Evolutionary conservation across 106 monocot genomes (phyloP).

Genomic region (Acanthochlamys bracteata): DNA sequence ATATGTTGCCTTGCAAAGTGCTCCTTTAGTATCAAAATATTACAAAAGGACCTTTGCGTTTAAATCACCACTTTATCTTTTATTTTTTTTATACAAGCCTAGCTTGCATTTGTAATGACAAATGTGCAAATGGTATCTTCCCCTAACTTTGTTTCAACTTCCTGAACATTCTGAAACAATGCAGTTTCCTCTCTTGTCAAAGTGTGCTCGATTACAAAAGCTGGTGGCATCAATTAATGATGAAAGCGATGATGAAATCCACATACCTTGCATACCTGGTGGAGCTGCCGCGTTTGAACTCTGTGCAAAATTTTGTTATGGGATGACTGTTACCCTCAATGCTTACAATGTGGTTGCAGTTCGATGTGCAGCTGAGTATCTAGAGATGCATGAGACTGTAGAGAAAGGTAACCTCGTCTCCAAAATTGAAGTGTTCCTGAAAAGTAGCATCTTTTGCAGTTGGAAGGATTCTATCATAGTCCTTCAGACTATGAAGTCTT

Average conservation of each 20-base stretch:
- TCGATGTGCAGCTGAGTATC: slow-evolving; percentile 76
- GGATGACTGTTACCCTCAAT: slow-evolving; percentile 77
- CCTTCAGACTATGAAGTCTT: slow-evolving; percentile 66
- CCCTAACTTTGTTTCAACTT: background rate
- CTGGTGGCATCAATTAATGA: slow-evolving; percentile 31
- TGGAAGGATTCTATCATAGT: slow-evolving; percentile 97
- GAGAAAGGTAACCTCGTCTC: slow-evolving; percentile 85
- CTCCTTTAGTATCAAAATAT: too few relatives aligned
- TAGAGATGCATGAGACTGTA: slow-evolving; percentile 71
- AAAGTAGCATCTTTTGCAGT: slow-evolving; percentile 58
- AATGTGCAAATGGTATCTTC: background rate
- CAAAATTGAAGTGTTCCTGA: slow-evolving; percentile 87
- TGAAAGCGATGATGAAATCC: slow-evolving; percentile 44
- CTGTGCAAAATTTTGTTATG: slow-evolving; percentile 94
- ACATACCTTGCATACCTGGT: slow-evolving; percentile 69
- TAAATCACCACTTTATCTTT: too few relatives aligned
- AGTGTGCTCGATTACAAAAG: slow-evolving; percentile 60
- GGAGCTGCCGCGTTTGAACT: slow-evolving; percentile 75
- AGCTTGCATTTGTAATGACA: background rate
- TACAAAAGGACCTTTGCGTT: too few relatives aligned
- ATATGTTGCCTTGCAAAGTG: too few relatives aligned
- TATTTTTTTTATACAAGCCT: too few relatives aligned
- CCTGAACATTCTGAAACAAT: background rate
- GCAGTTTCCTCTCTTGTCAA: slow-evolving; percentile 86
- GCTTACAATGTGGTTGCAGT: slow-evolving; percentile 80